phyloP scores from a whole-genome alignment of 805 yeast species.

The Starmera quercuum region DNA sequence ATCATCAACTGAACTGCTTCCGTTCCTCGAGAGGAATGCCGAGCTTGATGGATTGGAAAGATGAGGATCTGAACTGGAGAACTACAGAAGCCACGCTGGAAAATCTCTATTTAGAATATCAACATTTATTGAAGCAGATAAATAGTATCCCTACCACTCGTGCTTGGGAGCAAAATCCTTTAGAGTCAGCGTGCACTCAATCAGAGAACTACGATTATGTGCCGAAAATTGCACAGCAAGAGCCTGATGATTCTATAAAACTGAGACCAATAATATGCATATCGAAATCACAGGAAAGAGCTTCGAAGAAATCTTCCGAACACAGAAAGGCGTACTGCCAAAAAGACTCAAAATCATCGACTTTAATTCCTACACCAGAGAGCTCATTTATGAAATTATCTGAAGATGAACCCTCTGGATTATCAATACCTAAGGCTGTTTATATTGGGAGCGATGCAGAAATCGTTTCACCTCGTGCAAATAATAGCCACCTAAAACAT shows the following conservation, averaged over 20 bases:
- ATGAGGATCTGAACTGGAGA: slow-evolving; percentile 33
- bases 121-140: slow-evolving; percentile 23
- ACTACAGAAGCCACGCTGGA: slow-evolving; percentile 39
- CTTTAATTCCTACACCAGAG: no score
- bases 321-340: not conserved
- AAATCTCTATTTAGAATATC: slow-evolving; percentile 33
- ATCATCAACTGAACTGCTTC: slow-evolving; percentile 8
- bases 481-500: not conserved
- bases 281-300: slow-evolving; percentile 1
- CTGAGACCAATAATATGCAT: slow-evolving; percentile 14
- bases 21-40: slow-evolving; percentile 10
- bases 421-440: no score
- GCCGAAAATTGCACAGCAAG: no score
- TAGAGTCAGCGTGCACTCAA: no score
- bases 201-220: no score
- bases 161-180: no score
- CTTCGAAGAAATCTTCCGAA: not conserved
- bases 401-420: no score
- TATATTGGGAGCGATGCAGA: no score
- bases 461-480: no score
- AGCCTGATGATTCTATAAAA: not conserved
- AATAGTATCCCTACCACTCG: no score
- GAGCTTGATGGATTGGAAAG: slow-evolving; percentile 17
- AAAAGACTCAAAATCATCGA: not conserved
- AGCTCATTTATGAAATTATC: no score